Evolutionary conservation across 2,329 filamentous ascomycete species (phyloP).

Genomic region (Elsinoe perseae): DNA sequence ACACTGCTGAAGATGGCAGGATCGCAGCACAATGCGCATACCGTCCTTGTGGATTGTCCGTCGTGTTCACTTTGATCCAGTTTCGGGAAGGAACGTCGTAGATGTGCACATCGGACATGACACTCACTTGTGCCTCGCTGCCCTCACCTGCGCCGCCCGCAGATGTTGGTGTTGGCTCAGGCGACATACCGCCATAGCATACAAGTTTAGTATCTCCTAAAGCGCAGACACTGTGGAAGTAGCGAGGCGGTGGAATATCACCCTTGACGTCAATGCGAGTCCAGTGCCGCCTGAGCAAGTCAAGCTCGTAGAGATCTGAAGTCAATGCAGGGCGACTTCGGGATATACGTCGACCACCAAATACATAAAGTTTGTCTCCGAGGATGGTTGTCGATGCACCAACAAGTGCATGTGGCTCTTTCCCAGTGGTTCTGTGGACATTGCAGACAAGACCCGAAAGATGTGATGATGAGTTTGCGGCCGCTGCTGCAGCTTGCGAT

Average conservation of each 20-base stretch:
- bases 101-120: conserved; percentile 97
- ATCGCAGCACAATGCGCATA: conserved; percentile 97
- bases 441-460: conserved; percentile 61
- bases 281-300: conserved; percentile 88
- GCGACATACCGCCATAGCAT: conserved; percentile 97
- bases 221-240: conserved; percentile 94
- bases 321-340: conserved; percentile 76
- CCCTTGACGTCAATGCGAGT: conserved; percentile 77
- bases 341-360: conserved; percentile 83
- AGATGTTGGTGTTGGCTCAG: conserved; percentile 42
- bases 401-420: conserved; percentile 82
- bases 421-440: conserved; percentile 74
- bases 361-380: conserved; percentile 93
- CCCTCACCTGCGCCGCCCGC: conserved; percentile 50
- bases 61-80: conserved; percentile 70
- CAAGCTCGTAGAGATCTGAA: conserved; percentile 85
- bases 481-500: conserved; percentile 23
- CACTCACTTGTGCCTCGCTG: conserved; percentile 51
- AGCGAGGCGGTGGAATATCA: conserved; percentile 81
- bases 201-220: conserved; percentile 93
- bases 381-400: conserved; percentile 92
- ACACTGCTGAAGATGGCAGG: conserved; percentile 76
- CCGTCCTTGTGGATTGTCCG: conserved; percentile 79
- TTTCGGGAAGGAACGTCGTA: conserved; percentile 75
- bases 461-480: conserved; percentile 46